Evolutionary conservation across 352 stramenopile genomes (phyloP).

Genomic region (Pythium utonaiense): DNA sequence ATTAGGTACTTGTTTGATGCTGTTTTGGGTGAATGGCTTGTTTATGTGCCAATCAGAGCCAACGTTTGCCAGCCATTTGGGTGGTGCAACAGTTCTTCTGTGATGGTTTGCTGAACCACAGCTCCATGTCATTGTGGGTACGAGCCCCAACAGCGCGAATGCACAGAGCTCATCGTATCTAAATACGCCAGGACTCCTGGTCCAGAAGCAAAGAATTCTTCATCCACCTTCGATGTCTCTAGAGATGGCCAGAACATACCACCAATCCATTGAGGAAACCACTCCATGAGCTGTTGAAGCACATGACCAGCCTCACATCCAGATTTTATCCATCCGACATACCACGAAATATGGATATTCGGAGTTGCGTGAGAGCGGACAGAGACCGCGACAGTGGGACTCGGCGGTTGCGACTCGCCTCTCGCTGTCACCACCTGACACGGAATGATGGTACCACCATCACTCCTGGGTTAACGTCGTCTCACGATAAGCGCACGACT

Average conservation of each 20-base stretch:
- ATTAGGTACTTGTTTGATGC: not conserved
- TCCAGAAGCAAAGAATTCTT: too few species aligned
- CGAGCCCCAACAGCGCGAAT: too few species aligned
- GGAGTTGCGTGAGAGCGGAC: conserved; percentile 10
- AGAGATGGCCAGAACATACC: too few species aligned
- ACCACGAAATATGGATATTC: not conserved
- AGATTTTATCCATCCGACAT: not conserved
- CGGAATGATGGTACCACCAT: conserved; percentile 5
- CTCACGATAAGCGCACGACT: not conserved
- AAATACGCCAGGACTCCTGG: too few species aligned
- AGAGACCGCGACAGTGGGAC: conserved; percentile 13
- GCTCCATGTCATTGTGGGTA: too few species aligned
- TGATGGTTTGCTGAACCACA: too few species aligned
- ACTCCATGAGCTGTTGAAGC: too few species aligned
- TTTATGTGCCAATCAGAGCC: not conserved
- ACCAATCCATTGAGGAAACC: too few species aligned
- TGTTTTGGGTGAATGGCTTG: not conserved
- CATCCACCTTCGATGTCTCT: too few species aligned
- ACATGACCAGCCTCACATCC: too few species aligned
- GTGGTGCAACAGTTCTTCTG: not conserved
- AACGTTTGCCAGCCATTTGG: not conserved
- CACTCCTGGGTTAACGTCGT: conserved; percentile 4
- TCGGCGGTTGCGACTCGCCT: conserved; percentile 4
- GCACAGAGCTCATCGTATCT: too few species aligned
- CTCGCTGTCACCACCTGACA: not conserved